Base-by-base conservation (phyloP, 2,329 filamentous ascomycete genomes). In the Talaromyces sp. region DNA sequence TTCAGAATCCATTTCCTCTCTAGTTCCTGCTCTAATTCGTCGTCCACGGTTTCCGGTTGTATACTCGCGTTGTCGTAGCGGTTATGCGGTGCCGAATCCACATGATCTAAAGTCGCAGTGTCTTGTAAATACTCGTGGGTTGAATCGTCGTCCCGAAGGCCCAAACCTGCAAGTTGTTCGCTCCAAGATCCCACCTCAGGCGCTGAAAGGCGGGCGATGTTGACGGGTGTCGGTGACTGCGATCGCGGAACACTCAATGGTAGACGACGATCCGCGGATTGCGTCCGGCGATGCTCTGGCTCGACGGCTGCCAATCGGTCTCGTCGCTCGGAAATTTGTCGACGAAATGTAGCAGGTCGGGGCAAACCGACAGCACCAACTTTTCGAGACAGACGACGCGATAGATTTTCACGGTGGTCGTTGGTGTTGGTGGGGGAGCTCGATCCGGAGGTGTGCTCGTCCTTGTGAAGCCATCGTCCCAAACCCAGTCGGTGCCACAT, bases 1-100 rank as follows among this genome's bases (percentile, higher is more conserved):
- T 99, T 99, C 70, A 99, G 83, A 67, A 99, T 98, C 95, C 95
- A 99, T 73, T 86, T 89, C 67, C 84, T 86, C 73, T 97, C 93
- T 63, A 97, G 84, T 77, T 98, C 94, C 68, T 91, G 87, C 69
- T 90, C 87, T 69, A 97, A 85, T 71, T 73, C 70, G 59, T 77
- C 75, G 17, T 66, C 61, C 19, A 54, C 43, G 41, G 25, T 33
- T 8, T 63, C 65, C 17, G 50, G 39, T 35, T 61, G 59, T 17
- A 61, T 45, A 25, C 54, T 50, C 7, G 19, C 31, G 27, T 66
- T 58, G 27, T 66, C 60, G 43, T 50, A 57, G 19, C 61, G 43
- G n/a, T 61, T 62, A 37, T 63, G 57, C 31, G 61, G 61, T 1
- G 33, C 25, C n/a, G 65, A 63, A 62, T 76, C 74, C 57, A 74